Evolutionary conservation across 1,139 yeast species (phyloP).

Genomic region (Geotrichum siamense): DNA sequence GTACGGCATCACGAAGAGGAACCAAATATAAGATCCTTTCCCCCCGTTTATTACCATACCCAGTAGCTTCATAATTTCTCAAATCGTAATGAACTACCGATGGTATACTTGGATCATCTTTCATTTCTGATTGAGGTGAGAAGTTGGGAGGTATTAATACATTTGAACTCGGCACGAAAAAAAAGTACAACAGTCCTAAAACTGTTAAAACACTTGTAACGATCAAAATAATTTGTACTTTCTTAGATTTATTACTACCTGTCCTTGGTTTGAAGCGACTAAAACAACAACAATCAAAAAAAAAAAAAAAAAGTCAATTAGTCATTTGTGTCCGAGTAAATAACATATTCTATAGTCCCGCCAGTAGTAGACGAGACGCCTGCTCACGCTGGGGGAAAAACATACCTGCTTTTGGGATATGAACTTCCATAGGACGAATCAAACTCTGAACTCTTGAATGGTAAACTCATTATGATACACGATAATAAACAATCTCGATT

Average conservation of each 20-base stretch:
- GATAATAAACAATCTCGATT: too few relatives aligned
- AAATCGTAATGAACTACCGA: conserved; percentile 52
- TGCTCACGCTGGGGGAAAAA: background rate
- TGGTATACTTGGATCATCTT: conserved; percentile 29
- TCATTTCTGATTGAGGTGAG: conserved; percentile 18
- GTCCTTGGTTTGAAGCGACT: conserved; percentile 11
- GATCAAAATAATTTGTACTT: background rate
- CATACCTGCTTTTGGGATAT: conserved; percentile 14
- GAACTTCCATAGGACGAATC: conserved; percentile 21
- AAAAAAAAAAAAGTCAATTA: background rate
- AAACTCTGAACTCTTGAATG: conserved; percentile 28
- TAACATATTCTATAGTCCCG: background rate
- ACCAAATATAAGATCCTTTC: conserved; percentile 58
- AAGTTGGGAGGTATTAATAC: conserved; percentile 6
- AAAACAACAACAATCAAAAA: background rate
- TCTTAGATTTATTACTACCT: background rate
- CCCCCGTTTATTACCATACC: conserved; percentile 50
- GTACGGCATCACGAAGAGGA: conserved; percentile 66
- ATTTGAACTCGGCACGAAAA: conserved; percentile 4
- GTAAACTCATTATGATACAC: conserved; percentile 28
- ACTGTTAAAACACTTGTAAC: background rate
- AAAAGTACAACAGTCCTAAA: conserved; percentile 6
- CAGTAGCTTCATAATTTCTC: conserved; percentile 43
- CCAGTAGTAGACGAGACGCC: background rate
- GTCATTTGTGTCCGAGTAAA: background rate